Evolutionary conservation across 2,329 filamentous ascomycete species (phyloP), one percentile per base, ranked within the genome.

Genomic region (Diplodia sapinea): DNA sequence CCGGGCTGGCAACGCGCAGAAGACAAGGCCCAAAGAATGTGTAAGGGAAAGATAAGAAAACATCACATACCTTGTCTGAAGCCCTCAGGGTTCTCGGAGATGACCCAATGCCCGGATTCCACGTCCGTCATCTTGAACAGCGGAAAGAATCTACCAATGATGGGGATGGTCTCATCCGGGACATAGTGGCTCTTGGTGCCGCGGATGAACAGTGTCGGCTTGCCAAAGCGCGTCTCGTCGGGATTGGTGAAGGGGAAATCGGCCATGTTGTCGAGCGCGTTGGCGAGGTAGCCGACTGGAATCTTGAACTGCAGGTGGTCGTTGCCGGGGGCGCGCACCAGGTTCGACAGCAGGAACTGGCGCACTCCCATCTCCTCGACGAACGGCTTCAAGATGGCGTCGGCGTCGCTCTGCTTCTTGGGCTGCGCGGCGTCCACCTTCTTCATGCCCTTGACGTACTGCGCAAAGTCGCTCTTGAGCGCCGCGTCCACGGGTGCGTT

Each of bases 301-400:
- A 98, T 88, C 33, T 92, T 87, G 80, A 95, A 97, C 72, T 87
- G 89, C 73, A 91, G 86, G 2, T 82, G 82, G 38, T 85, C 82
- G 62, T 84, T 80, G 3, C 84, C 80, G 20, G 78, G 74, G 3
- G 79, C 74, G 5, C 89, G 87, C 71, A 90, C 79, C 49, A 98
- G 83, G 76, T 98, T 99, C 12, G 91, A 92, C 0, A 99, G 86
- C 17, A 99, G 86, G 78, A 98, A 99, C 75, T 97, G 94, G 2
- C 95, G 89, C 71, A 99, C 90, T 0, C 89, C 82, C 4, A 96
- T 79, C 15, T 89, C 88, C 83, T 88, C 64, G 49, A 68, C 66
- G 55, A 71, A 72, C 1, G 88, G 83, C 65, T 87, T 79, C 26
- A 98, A 82, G 57, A 97, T 93, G 68, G 85, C 83, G 77, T 97